Base-by-base conservation (phyloP, 306 rosid genomes). In the Abrus pulchellus region DNA sequence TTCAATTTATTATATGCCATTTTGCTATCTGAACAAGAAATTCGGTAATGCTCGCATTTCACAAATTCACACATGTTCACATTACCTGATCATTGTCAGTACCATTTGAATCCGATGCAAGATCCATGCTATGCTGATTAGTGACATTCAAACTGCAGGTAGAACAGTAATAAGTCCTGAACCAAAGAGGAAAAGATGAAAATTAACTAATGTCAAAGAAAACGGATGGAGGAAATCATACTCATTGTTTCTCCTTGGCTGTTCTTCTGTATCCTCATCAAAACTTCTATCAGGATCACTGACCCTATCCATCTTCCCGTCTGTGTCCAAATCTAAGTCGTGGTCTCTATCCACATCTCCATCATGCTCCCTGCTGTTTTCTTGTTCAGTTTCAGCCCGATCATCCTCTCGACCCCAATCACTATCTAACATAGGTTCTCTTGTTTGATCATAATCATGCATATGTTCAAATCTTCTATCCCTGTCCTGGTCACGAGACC, bases 161-260 rank as follows among this genome's bases (percentile, higher is more conserved):
- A 53, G 79, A 72, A 82, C 68, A 68, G 48, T 9, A 83, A 53
- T 44, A 52, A 60, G 62, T 56, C 65, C 29, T 28, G 74, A 83
- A 68, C 79, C 80, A 33, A 50, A 57, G 69, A 78, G 45, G 59
- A 75, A 64, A 9, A 61, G 48, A 50, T 56, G 54, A 54, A 63
- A 70, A 63, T 76, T 54, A 84, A 90, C 43, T 11, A 30, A 70
- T 56, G 70, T 29, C 33, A 44, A 49, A 9, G 52, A 13, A 75
- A 74, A 52, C 20, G 30, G 20, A 30, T 3, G 36, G 74, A 49
- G 61, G 73, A 77, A 38, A 54, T 72, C 89, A 83, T 85, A 95
- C 99, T 88, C 86, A 27, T 74, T 87, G 83, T 78, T 79, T 86
- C 93, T 87, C 83, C 89, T 89, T 2, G 87, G 50, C 34, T 44